Evolutionary conservation across 2,329 filamentous ascomycete species (phyloP).

Genomic region (Trichoderma arundinaceum): DNA sequence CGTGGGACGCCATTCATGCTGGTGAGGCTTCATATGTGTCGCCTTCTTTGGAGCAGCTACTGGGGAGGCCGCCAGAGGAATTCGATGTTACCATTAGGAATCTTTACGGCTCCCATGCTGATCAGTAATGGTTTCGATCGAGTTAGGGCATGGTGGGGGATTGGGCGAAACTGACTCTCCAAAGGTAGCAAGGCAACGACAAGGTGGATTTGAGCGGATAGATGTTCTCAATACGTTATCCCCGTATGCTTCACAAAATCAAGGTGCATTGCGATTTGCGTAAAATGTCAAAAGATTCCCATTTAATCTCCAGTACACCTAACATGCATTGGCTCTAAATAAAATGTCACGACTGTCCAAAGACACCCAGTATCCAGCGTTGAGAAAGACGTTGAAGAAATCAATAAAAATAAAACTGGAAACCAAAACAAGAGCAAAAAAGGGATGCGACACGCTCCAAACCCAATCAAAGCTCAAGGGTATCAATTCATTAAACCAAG

Average conservation of each 20-base stretch:
- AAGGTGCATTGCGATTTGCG: background rate
- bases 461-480: conserved; percentile 28
- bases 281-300: background rate
- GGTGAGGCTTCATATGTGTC: conserved; percentile 17
- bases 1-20: conserved; percentile 21
- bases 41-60: conserved; percentile 9
- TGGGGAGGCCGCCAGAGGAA: conserved; percentile 15
- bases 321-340: conserved; percentile 25
- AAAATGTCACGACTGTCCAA: conserved; percentile 7
- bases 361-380: background rate
- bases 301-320: conserved; percentile 26
- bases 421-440: background rate
- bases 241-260: background rate
- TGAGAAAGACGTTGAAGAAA: background rate
- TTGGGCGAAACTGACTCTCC: too few species aligned
- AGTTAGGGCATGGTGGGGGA: too few species aligned
- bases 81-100: conserved; percentile 17
- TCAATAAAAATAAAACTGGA: background rate
- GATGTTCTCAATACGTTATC: background rate
- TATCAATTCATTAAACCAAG: conserved; percentile 25
- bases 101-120: background rate
- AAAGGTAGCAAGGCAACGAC: too few species aligned
- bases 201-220: background rate
- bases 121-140: background rate
- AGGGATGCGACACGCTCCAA: conserved; percentile 1